Percentiles rank a stretch among this genome's conserved stretches.
phyloP scores from a whole-genome alignment of 352 stramenopile species.

The Pythium chondricola region DNA sequence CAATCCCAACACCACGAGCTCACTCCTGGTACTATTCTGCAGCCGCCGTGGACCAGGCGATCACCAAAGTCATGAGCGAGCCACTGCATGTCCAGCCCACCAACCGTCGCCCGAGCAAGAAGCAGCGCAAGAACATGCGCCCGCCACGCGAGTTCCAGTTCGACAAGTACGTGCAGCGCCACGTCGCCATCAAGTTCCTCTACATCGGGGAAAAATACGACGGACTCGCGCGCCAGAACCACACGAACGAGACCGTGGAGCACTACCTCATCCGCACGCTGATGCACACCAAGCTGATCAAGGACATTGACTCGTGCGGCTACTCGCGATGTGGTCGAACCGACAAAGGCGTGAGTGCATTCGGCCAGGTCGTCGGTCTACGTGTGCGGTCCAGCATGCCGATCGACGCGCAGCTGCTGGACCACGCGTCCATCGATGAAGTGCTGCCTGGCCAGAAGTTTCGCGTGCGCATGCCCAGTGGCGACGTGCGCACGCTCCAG shows the following conservation, averaged over 20 bases:
- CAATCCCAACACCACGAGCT: too few relatives aligned
- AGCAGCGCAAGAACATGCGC: slow-evolving; percentile 34
- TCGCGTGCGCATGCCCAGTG: slow-evolving; percentile 44
- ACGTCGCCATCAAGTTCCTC: slow-evolving; percentile 78
- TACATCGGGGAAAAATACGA: slow-evolving; percentile 86
- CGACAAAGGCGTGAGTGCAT: slow-evolving; percentile 93
- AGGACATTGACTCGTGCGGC: slow-evolving; percentile 59
- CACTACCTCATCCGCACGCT: slow-evolving; percentile 92
- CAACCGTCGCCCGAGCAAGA: slow-evolving; percentile 47
- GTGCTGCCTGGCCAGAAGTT: slow-evolving; percentile 57
- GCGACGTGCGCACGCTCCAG: slow-evolving; percentile 61
- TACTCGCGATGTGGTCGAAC: slow-evolving; percentile 98
- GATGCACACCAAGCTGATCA: slow-evolving; percentile 87
- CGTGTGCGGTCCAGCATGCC: slow-evolving; percentile 75
- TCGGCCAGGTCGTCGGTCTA: slow-evolving; percentile 72
- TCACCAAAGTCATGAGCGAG: slow-evolving; percentile 53
- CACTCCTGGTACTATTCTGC: too few relatives aligned
- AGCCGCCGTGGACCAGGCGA: slow-evolving; percentile 69
- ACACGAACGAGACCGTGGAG: slow-evolving; percentile 92
- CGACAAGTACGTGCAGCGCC: slow-evolving; percentile 66
- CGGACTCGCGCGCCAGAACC: slow-evolving; percentile 84
- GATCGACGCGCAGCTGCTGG: slow-evolving; percentile 50
- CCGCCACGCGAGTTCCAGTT: slow-evolving; percentile 57
- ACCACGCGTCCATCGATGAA: slow-evolving; percentile 57
- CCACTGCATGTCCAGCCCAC: slow-evolving; percentile 7